Base-by-base conservation (phyloP, 495 filamentous ascomycete species). In the Articulospora tetracladia region DNA sequence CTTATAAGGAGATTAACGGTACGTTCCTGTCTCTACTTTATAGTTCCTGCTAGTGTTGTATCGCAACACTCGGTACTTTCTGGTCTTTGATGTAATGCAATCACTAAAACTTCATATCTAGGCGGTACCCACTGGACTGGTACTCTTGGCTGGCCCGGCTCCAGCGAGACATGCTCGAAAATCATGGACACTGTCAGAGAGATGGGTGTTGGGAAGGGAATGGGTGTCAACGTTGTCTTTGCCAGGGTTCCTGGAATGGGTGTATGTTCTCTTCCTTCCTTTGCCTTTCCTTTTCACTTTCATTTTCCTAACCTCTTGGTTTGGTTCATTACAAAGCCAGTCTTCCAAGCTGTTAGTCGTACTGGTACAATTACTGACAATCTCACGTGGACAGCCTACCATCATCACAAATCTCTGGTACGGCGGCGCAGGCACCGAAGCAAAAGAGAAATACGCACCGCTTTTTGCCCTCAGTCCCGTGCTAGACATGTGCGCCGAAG, bases 1-100 rank as follows among this genome's bases (percentile, higher is more conserved):
- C 73, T 0, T 62, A 72, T 49, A 13, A 23, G 11, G 34, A 47
- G 22, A 11, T 47, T 1, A 49, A 46, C 13, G 34, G 49, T 25
- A 25, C 22, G 44, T 23, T 32, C 32, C 8, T 19, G 8, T 44
- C 3, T 17, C 39, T 44, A 11, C 17, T 44, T 19, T n/a, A 3
- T 44, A 15, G 39, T 44, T 15, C n/a, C 11, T n/a, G n/a, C n/a
- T n/a, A n/a, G n/a, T n/a, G n/a, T n/a, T n/a, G n/a, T n/a, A n/a
- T n/a, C n/a, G n/a, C n/a, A n/a, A n/a, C n/a, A n/a, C n/a, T n/a
- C n/a, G n/a, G n/a, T n/a, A n/a, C n/a, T n/a, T n/a, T n/a, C n/a
- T n/a, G n/a, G n/a, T n/a, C n/a, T n/a, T n/a, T n/a, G n/a, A n/a
- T n/a, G n/a, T n/a, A n/a, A n/a, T n/a, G n/a, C n/a, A n/a, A n/a